Evolutionary conservation across 176 grass and related monocot species (phyloP).

Genomic region (Lolium rigidum): DNA sequence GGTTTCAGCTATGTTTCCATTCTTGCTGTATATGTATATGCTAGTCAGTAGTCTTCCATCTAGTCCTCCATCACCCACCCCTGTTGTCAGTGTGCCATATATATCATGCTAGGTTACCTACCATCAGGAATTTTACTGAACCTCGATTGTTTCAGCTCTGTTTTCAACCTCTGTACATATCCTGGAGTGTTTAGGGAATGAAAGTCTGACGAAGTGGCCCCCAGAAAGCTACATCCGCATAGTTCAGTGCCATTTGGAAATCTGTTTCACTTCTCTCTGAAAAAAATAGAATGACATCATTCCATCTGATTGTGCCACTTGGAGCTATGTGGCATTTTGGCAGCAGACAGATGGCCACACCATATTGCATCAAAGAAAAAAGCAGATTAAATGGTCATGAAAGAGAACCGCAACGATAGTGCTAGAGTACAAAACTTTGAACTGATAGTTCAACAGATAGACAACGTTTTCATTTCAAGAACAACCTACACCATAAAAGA

Average conservation of each 20-base stretch:
- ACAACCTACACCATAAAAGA: no score
- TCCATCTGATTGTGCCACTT: constrained; percentile 18
- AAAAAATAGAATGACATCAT: background rate
- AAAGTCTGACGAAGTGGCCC: constrained; percentile 7
- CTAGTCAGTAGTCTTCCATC: background rate
- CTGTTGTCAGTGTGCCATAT: no score
- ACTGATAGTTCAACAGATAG: no score
- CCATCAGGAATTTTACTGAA: background rate
- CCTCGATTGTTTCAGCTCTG: background rate
- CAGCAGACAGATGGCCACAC: background rate
- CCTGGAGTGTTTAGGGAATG: background rate
- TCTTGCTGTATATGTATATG: no score
- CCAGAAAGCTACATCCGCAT: constrained; percentile 23
- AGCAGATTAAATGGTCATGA: no score
- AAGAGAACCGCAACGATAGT: background rate
- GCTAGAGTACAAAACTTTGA: no score
- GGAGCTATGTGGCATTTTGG: constrained; percentile 14
- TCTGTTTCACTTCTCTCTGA: background rate
- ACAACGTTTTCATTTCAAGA: no score
- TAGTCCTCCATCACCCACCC: background rate
- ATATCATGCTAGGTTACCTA: background rate
- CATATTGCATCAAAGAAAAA: background rate
- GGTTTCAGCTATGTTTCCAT: no score
- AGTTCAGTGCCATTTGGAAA: background rate
- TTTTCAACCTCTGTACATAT: background rate